Evolutionary conservation across 2,329 filamentous ascomycete species (phyloP), one percentile per base, ranked within the genome.

Genomic region (Arthrobotrys entomopaga): DNA sequence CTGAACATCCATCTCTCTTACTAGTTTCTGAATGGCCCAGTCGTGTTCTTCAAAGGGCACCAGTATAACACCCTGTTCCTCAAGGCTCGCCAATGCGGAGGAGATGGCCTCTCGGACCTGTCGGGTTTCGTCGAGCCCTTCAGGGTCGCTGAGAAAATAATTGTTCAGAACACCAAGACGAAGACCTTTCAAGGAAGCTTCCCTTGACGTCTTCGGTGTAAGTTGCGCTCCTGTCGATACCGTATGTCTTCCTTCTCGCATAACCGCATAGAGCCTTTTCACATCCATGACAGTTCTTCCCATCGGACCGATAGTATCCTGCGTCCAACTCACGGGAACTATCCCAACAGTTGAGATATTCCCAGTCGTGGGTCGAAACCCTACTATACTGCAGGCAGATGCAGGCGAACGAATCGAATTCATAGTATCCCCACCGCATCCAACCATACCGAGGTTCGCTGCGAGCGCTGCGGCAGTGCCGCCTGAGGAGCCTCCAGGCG

Each of bases 401-500:
- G 88, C 87, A 0, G 88, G 88, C 63, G 85, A 88, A 15, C 87
- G 82, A 7, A 89, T 80, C 5, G 86, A 88, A 78, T 90, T 90
- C 59, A 89, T 85, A 0, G 87, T 88, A 76, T 89, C 86, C 0
- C 85, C 87, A 0, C 87, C 87, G 8, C 85, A 86, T 0, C 85
- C 87, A 1, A 87, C 82, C 0, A 90, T 82, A 0, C 85, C 86
- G 65, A 90, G 84, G 20, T 84, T 86, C 1, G 84, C 82, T 13
- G 85, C 42, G 11, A 90, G 82, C 0, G 86, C 87, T 0, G 87
- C 87, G 0, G 86, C 87, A 0, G 86, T 88, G 0, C 88, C 88
- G 10, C 88, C 88, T 29, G 86, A 88, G 50, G 85, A 88, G 0
- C 88, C 88, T 2, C 88, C 88, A 0, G 88, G 88, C 0, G 88